Evolutionary conservation across 345 rosid genomes (phyloP), one percentile per base, ranked within the genome.

Genomic region (Acer yangbiense): DNA sequence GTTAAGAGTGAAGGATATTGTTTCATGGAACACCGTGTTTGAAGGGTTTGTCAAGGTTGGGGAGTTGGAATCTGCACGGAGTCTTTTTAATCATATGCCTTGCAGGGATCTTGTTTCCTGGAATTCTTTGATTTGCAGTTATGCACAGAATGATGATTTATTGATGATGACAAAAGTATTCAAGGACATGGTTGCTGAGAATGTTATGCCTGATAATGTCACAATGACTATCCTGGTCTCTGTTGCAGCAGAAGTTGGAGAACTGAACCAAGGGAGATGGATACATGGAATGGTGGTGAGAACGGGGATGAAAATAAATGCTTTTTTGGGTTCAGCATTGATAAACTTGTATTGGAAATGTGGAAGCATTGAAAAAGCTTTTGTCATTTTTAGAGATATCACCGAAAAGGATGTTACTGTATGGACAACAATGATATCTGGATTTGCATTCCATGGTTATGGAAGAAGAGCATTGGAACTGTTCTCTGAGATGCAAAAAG

Each of bases 341-440:
- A 76, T 89, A 71, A 83, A 87, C 74, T 86, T 88, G 92, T 88
- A 89, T 73, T 85, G 91, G 72, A 89, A 79, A 83, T 90, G 90
- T 63, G 94, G 94, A 62, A 76, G 74, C 48, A 75, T 89, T 50
- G 80, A 70, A 39, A 80, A 60, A 68, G 91, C 94, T 16, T 65
- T 79, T 66, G 20, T 20, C 50, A 75, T 89, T 61, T 90, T 89
- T 73, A 78, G 79, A 50, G 79, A 82, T 35, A 57, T 77, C 63
- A 11, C 57, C 41, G 75, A 83, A 44, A 90, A 80, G 75, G 91
- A 87, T 55, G 90, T 89, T 17, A 71, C 83, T 1, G 78, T 90
- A 64, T 90, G 94, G 92, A 89, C 90, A 69, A 78, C 92, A 32
- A 87, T 90, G 94, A 87, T 89, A 64, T 81, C 82, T 67, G 92